Base-by-base conservation (phyloP, 2,329 filamentous ascomycete species). In the Fonsecaea pedrosoi region DNA sequence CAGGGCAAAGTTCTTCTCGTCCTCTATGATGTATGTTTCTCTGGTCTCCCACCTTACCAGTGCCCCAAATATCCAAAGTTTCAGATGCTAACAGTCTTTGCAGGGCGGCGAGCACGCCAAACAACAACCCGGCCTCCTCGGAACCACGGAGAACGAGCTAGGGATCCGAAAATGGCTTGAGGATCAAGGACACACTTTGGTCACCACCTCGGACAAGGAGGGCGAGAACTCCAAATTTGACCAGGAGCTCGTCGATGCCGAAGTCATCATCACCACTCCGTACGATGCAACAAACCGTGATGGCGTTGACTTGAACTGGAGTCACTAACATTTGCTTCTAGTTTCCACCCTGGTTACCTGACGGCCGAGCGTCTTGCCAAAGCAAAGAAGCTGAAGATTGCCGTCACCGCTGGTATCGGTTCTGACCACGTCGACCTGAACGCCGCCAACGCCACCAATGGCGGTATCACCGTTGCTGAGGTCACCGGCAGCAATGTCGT, bases 211-310 rank as follows among this genome's bases (percentile, higher is more conserved):
- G 54, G 92, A 97, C 86, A 99, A 99, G 86, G 95, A 99, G 75
- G 91, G 92, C 73, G 91, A 92, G 83, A 87, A 90, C 86, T 98
- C 94, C 69, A 91, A 86, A 73, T 98, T 99, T 74, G 95, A 98
- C 82, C 87, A 94, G 84, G 92, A 99, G 84, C 88, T 99, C 63
- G 93, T 95, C 69, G 95, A 98, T 78, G 93, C 95, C 70, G 95
- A 99, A 82, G 86, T 99, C 82, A 98, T 99, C 87, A 98, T 99
- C 83, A 99, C 95, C 74, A 99, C 95, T 66, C 95, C 95, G 91
- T 97, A 81, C 68, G 70, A 76, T 30, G 45, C 85, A 77, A 58
- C 56, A 62, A 34, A 15, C 45, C 18, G 12, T 25, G 40, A 37
- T 3, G 21, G 10, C 25, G 21, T 25, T 40, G 54, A 32, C 53